phyloP scores from a whole-genome alignment of 148 eudicot genomes.

The Cornus suecica region DNA sequence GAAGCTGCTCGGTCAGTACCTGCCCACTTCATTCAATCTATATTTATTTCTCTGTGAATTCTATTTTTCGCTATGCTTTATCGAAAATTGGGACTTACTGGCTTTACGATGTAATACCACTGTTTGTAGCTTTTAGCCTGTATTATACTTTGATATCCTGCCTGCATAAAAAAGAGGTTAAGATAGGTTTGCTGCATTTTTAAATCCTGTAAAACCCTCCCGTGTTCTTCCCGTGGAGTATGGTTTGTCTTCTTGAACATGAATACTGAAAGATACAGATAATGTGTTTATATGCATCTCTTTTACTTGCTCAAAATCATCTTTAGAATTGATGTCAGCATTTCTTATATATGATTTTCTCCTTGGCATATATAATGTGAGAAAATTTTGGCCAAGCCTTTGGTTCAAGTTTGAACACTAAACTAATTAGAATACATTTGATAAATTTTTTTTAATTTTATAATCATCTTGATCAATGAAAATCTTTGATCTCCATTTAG shows the following conservation, averaged over 20 bases:
- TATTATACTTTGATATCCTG: not conserved
- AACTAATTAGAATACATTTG: not conserved
- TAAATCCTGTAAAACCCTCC: not conserved
- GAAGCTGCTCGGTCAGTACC: slow-evolving; percentile 75
- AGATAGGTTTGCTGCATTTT: not conserved
- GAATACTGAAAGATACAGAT: not conserved
- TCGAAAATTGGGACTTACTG: not conserved
- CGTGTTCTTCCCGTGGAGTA: not conserved
- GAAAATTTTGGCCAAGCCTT: not conserved
- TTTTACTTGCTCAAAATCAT: not conserved
- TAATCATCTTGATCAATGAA: not conserved
- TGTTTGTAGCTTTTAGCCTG: not conserved
- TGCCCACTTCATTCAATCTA: slow-evolving; percentile 3
- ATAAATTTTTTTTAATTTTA: not conserved
- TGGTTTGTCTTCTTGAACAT: not conserved
- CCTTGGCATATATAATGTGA: not conserved
- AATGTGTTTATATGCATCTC: not conserved
- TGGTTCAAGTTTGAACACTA: not conserved
- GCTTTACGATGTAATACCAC: not conserved
- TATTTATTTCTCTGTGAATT: not conserved
- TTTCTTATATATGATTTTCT: not conserved
- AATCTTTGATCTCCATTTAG: not conserved
- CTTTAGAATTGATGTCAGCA: not conserved
- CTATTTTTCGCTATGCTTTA: not conserved
- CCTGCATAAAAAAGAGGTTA: not conserved